Evolutionary conservation across 805 yeast genomes (phyloP).

Genomic region (Suhomyces sp.): DNA sequence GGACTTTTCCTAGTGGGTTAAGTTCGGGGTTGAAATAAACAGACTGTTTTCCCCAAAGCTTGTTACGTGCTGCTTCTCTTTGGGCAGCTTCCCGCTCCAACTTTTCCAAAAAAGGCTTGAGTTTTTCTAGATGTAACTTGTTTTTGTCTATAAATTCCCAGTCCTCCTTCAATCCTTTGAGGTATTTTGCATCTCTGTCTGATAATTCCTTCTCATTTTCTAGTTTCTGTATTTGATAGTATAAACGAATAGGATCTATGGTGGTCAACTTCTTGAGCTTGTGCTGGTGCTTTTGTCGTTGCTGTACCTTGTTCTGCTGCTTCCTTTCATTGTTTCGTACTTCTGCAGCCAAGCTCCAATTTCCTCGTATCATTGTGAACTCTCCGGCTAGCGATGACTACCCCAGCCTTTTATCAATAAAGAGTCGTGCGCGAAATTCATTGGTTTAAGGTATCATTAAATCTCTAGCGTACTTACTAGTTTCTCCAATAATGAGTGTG

Average conservation of each 20-base stretch:
- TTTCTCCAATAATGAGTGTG: not conserved
- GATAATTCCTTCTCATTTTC: conserved; percentile 12
- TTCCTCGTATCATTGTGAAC: conserved; percentile 22
- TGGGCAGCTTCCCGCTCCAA: conserved; percentile 16
- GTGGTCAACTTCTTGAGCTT: conserved; percentile 22
- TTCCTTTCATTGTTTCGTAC: conserved; percentile 34
- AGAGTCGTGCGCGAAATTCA: not conserved
- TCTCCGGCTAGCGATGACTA: not conserved
- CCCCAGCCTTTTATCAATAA: not conserved
- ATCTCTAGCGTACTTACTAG: not conserved
- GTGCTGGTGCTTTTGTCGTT: conserved; percentile 33
- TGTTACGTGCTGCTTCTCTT: conserved; percentile 16
- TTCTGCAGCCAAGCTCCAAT: conserved; percentile 37
- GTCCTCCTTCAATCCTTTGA: conserved; percentile 34
- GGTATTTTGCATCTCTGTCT: conserved; percentile 17
- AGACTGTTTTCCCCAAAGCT: conserved; percentile 46
- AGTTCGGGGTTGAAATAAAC: conserved; percentile 65
- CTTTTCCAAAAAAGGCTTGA: conserved; percentile 21
- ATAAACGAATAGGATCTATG: conserved; percentile 34
- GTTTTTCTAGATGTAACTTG: conserved; percentile 30
- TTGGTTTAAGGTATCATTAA: not conserved
- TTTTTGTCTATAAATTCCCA: conserved; percentile 37
- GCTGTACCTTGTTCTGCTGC: conserved; percentile 34
- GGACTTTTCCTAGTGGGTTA: conserved; percentile 59
- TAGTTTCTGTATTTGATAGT: conserved; percentile 30